Evolutionary conservation across 805 yeast species (phyloP).

Genomic region (Deakozyma indianensis): DNA sequence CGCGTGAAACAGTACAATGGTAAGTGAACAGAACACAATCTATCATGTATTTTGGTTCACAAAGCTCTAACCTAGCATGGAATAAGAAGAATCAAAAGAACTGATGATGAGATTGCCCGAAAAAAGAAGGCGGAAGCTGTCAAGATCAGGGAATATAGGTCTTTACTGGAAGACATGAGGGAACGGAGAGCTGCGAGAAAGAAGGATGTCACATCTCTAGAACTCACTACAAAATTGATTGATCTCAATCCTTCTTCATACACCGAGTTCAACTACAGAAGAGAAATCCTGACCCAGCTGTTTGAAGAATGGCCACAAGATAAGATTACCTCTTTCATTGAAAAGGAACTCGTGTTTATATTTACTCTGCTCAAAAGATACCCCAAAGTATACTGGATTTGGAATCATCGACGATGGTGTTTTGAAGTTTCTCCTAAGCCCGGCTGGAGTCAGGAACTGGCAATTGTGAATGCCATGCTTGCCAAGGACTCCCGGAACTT

Average conservation of each 20-base stretch:
- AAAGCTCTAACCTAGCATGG: conserved; percentile 43
- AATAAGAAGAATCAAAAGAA: conserved; percentile 42
- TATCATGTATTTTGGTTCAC: no score
- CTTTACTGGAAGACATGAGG: conserved; percentile 27
- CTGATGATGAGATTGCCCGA: conserved; percentile 38
- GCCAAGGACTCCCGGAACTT: conserved; percentile 68
- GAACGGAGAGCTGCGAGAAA: conserved; percentile 16
- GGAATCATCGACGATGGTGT: conserved; percentile 88
- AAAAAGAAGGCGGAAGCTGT: conserved; percentile 44
- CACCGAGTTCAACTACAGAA: conserved; percentile 78
- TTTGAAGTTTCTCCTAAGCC: conserved; percentile 35
- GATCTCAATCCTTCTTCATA: conserved; percentile 72
- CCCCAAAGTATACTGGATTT: conserved; percentile 94
- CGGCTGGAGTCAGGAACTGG: conserved; percentile 60
- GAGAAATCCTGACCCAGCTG: conserved; percentile 40
- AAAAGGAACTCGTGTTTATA: conserved; percentile 47
- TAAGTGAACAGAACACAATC: no score
- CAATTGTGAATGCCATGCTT: conserved; percentile 52
- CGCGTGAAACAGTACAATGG: no score
- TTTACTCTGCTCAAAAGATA: conserved; percentile 41
- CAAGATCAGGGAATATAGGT: conserved; percentile 43
- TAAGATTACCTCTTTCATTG: conserved; percentile 23
- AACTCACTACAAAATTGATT: conserved; percentile 42
- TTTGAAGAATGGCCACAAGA: conserved; percentile 12
- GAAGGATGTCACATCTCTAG: conserved; percentile 29